phyloP scores from a whole-genome alignment of 2,329 filamentous ascomycete species.

The Curvularia eragrostidis region DNA sequence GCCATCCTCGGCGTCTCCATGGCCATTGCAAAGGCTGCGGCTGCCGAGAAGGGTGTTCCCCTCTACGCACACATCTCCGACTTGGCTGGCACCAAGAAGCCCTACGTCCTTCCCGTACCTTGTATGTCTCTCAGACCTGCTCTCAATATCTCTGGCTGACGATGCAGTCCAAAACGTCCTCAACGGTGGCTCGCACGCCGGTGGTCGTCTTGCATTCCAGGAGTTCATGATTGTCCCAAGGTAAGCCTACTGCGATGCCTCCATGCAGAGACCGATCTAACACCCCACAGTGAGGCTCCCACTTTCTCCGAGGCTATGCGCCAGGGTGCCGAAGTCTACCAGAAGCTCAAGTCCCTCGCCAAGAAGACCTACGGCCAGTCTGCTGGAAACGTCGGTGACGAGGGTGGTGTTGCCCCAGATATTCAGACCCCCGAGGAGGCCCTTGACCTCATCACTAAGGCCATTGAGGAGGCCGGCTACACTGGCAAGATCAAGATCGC shows the following conservation, averaged over 20 bases:
- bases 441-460: slow-evolving; percentile 90
- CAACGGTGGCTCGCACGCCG: slow-evolving; percentile 86
- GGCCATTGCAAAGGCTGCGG: slow-evolving; percentile 65
- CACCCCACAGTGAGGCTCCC: slow-evolving; percentile 69
- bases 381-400: slow-evolving; percentile 97
- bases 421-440: slow-evolving; percentile 97
- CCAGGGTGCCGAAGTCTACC: slow-evolving; percentile 97
- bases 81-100: slow-evolving; percentile 60
- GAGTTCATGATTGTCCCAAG: slow-evolving; percentile 63
- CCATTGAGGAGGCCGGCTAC: slow-evolving; percentile 95
- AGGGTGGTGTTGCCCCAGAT: slow-evolving; percentile 99
- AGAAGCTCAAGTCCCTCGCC: slow-evolving; percentile 92
- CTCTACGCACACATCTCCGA: slow-evolving; percentile 65
- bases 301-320: slow-evolving; percentile 96
- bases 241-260: slow-evolving; percentile 40
- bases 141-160: slow-evolving; percentile 7
- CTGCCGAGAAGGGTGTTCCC: slow-evolving; percentile 62
- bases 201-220: slow-evolving; percentile 78
- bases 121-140: slow-evolving; percentile 33
- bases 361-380: slow-evolving; percentile 99
- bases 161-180: slow-evolving; percentile 58
- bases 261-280: slow-evolving; percentile 22
- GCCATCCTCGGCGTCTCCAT: slow-evolving; percentile 67
- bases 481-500: slow-evolving; percentile 96
- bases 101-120: slow-evolving; percentile 63